phyloP scores from a whole-genome alignment of 768 basidiomycete genomes.

The Hypholoma sublateritium region DNA sequence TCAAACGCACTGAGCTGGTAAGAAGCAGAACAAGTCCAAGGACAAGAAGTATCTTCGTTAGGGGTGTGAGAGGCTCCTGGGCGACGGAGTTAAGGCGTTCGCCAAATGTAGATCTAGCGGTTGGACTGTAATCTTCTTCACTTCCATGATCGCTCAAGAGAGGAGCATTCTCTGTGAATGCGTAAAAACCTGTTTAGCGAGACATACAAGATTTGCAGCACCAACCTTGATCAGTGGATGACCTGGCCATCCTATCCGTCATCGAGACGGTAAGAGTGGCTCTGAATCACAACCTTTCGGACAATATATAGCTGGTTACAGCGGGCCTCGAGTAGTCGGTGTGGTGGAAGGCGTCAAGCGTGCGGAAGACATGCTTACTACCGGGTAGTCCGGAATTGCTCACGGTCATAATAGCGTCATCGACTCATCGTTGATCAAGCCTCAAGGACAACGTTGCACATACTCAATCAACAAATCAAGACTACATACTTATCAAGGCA shows the following conservation, averaged over 20 bases:
- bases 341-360: slow-evolving; percentile 8
- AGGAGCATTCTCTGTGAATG: slow-evolving; percentile 57
- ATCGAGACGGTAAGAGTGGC: slow-evolving; percentile 32
- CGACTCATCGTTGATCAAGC: neutral
- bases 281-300: slow-evolving; percentile 1
- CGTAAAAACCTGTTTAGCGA: neutral
- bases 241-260: slow-evolving; percentile 55
- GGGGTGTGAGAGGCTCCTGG: slow-evolving; percentile 77
- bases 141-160: slow-evolving; percentile 53
- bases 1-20: slow-evolving; percentile 55
- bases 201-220: neutral
- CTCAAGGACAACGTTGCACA: neutral
- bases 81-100: slow-evolving; percentile 55
- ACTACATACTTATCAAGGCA: too few species aligned
- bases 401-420: slow-evolving; percentile 4
- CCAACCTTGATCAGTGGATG: slow-evolving; percentile 58
- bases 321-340: slow-evolving; percentile 22
- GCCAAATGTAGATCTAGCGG: slow-evolving; percentile 33
- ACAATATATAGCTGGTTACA: slow-evolving; percentile 6
- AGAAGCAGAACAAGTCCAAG: slow-evolving; percentile 77
- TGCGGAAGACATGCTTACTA: neutral
- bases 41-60: slow-evolving; percentile 80
- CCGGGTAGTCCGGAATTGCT: neutral
- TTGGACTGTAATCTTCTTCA: slow-evolving; percentile 24
- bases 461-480: neutral